Conservation (phyloP, 164 flowering plant species). For the Akebia trifoliata region DNA sequence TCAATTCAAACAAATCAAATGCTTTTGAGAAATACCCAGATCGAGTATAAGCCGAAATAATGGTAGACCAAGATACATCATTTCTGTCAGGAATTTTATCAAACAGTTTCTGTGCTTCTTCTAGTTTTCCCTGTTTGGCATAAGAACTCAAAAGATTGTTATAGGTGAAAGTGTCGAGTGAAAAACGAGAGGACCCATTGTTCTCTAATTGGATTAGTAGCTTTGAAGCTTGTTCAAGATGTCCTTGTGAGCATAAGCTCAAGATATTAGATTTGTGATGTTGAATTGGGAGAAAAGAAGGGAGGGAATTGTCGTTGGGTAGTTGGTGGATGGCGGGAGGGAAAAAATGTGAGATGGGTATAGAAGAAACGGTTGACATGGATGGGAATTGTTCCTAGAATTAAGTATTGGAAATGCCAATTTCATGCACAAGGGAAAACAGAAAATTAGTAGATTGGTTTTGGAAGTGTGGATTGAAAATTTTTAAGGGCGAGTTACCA, state of each 20-base stretch:
- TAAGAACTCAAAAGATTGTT: conserved; percentile 1
- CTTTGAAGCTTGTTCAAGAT: neutral
- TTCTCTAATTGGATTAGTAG: neutral
- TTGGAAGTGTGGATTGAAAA: no score
- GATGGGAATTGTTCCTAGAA: neutral
- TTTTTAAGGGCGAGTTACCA: no score
- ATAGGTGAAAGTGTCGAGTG: neutral
- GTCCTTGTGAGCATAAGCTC: neutral
- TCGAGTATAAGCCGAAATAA: conserved; percentile 15
- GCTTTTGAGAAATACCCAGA: conserved; percentile 13
- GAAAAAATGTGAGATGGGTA: conserved; percentile 4
- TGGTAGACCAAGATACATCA: conserved; percentile 17
- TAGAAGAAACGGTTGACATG: conserved; percentile 9
- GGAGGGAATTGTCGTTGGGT: conserved; percentile 4
- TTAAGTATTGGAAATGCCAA: no score
- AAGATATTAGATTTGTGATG: neutral
- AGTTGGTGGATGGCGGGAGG: conserved; percentile 3
- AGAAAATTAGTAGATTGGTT: no score
- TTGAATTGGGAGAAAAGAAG: neutral
- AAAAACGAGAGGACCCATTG: neutral
- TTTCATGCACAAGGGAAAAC: no score
- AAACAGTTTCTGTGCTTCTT: conserved; percentile 19
- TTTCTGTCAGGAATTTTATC: conserved; percentile 19
- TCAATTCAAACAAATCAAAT: conserved; percentile 13
- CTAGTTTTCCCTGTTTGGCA: conserved; percentile 2